These are phyloP conservation scores for Starmerella sp. DNA, from an alignment of 805 yeast species.

Conservation along the genomic window DNA sequence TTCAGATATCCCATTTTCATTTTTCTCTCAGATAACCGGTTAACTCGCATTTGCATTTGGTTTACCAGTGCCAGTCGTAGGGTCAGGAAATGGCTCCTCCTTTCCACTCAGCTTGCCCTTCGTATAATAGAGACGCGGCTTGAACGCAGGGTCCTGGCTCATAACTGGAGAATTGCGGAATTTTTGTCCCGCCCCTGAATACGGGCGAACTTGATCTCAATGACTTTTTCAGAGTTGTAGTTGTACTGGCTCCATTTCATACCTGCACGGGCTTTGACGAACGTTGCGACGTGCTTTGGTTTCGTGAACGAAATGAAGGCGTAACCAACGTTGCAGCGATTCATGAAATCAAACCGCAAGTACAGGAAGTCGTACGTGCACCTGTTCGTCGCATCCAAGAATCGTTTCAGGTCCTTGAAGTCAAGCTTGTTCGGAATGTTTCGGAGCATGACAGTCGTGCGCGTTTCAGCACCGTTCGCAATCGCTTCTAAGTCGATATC, in stretches of 20 bases:
- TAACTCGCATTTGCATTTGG: not conserved
- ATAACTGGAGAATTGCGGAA: conserved; percentile 42
- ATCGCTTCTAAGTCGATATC: conserved; percentile 32
- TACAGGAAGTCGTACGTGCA: conserved; percentile 34
- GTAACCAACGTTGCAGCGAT: conserved; percentile 46
- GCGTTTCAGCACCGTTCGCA: conserved; percentile 33
- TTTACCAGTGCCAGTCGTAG: not conserved
- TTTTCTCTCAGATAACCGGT: too few species aligned
- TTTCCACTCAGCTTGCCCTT: conserved; percentile 36
- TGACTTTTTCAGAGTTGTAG: conserved; percentile 40
- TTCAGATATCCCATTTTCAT: too few species aligned
- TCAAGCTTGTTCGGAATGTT: conserved; percentile 44
- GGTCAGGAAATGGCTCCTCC: conserved; percentile 31
- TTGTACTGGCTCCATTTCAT: conserved; percentile 35
- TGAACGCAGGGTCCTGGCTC: conserved; percentile 37
- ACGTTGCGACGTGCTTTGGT: conserved; percentile 36
- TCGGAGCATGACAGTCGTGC: conserved; percentile 43
- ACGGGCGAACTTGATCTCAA: conserved; percentile 43
- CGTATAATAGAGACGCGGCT: conserved; percentile 40
- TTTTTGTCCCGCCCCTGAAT: conserved; percentile 41
- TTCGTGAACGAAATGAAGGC: conserved; percentile 41
- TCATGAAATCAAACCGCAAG: conserved; percentile 42
- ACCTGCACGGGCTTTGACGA: conserved; percentile 38
- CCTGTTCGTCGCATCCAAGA: conserved; percentile 37
- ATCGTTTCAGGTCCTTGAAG: conserved; percentile 37